A percentile compares a stretch with the other conserved stretches of the same genome.
Conservation (phyloP, 75 land plant genomes). For the Selaginella moellendorffii region DNA sequence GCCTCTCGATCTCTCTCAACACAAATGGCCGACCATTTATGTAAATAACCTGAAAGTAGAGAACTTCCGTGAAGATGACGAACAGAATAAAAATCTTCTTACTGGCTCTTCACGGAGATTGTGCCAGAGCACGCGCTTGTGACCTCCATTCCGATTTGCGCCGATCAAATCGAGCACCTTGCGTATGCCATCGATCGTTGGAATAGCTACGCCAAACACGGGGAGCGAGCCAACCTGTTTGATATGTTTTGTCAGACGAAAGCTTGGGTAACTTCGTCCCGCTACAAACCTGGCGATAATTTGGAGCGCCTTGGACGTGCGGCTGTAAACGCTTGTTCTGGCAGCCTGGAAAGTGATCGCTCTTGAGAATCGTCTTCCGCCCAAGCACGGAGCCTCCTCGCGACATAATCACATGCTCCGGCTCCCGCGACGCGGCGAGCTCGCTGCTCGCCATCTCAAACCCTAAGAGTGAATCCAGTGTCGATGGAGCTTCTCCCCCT, state of each 20-base stretch:
- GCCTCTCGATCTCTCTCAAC: conserved; percentile 82
- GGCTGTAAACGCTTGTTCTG: conserved; percentile 84
- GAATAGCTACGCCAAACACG: conserved; percentile 94
- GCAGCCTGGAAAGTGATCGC: conserved; percentile 97
- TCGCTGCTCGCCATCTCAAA: neutral
- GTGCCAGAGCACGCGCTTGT: conserved; percentile 63
- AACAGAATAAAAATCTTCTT: conserved; percentile 2
- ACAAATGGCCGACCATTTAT: conserved; percentile 96
- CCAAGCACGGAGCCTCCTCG: conserved; percentile 86
- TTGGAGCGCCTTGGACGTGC: conserved; percentile 91
- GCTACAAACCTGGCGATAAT: conserved; percentile 81
- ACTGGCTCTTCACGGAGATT: conserved; percentile 96
- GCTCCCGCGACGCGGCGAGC: conserved; percentile 43
- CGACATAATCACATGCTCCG: conserved; percentile 62
- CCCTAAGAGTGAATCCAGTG: neutral
- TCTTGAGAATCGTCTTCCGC: conserved; percentile 87
- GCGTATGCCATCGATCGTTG: conserved; percentile 69
- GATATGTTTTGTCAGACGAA: neutral
- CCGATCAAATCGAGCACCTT: conserved; percentile 76
- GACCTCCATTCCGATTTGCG: conserved; percentile 38
- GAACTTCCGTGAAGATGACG: neutral
- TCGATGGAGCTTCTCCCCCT: neutral
- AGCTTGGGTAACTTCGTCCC: neutral
- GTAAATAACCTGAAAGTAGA: conserved; percentile 75
- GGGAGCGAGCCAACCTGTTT: conserved; percentile 54